phyloP scores from a whole-genome alignment of 139 green algal genomes.

The Chlorella vulgaris region DNA sequence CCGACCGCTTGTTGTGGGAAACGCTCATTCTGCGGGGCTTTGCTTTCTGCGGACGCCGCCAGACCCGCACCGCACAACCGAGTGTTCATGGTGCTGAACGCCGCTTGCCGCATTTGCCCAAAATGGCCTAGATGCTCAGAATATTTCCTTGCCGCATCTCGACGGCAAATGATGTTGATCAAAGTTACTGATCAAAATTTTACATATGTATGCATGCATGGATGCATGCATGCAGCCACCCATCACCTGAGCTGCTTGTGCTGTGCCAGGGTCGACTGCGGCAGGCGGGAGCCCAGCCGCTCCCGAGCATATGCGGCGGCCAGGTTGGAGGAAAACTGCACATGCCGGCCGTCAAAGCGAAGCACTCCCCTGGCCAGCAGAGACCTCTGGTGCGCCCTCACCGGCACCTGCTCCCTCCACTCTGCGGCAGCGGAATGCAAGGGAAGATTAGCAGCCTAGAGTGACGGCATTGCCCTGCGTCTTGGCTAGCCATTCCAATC shows the following conservation, averaged over 20 bases:
- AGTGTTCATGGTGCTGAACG: no score
- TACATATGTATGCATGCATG: not conserved
- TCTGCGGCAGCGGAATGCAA: not conserved
- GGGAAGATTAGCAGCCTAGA: not conserved
- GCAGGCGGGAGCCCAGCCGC: conserved; percentile 2
- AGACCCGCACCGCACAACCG: no score
- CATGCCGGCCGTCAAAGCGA: not conserved
- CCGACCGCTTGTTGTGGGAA: not conserved
- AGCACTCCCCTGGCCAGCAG: conserved; percentile 19
- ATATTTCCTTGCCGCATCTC: not conserved
- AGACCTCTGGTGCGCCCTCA: not conserved
- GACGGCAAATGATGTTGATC: not conserved
- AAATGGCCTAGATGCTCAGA: no score
- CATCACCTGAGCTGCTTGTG: not conserved
- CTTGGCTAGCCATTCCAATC: no score
- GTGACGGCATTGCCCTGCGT: not conserved
- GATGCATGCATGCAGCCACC: not conserved
- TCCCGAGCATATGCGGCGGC: conserved; percentile 9
- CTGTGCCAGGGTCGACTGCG: not conserved
- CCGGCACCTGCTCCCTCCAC: conserved; percentile 14
- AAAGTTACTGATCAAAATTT: not conserved
- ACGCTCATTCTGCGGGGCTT: not conserved
- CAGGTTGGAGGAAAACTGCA: conserved; percentile 14
- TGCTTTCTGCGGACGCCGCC: not conserved
- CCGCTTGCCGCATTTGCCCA: no score